Percentiles rank a stretch among this genome's conserved stretches.
phyloP scores from a whole-genome alignment of 352 stramenopile genomes.

The Phytopythium helicoides region DNA sequence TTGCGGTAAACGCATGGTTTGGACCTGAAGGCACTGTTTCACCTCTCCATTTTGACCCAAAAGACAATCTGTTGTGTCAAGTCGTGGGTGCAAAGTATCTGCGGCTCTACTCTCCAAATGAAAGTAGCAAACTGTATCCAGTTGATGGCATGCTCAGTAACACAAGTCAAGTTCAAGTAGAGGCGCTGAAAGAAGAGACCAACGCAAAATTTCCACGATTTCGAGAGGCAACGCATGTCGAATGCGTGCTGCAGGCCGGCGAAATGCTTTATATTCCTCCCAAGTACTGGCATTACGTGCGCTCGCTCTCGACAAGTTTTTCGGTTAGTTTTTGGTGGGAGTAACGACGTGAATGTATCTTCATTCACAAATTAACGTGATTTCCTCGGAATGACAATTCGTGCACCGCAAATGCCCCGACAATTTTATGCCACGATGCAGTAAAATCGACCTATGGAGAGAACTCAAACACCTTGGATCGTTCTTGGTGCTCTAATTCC shows the following conservation, averaged over 20 bases:
- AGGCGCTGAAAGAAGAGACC: constrained; percentile 33
- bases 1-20: constrained; percentile 88
- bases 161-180: constrained; percentile 75
- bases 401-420: no score
- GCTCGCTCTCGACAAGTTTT: constrained; percentile 75
- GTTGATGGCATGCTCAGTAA: constrained; percentile 84
- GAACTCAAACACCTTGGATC: constrained; percentile 4
- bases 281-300: constrained; percentile 88
- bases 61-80: constrained; percentile 90
- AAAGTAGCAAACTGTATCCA: constrained; percentile 78
- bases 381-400: no score
- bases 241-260: constrained; percentile 66
- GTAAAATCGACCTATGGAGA: neutral
- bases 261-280: constrained; percentile 90
- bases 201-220: constrained; percentile 47
- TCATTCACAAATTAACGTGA: no score
- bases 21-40: constrained; percentile 78
- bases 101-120: constrained; percentile 62
- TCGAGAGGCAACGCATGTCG: constrained; percentile 42
- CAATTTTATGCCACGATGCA: no score
- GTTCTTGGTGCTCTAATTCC: neutral
- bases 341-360: no score
- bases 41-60: constrained; percentile 86
- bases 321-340: constrained; percentile 86
- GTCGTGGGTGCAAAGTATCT: constrained; percentile 85